Conservation (phyloP, 108 stramenopile species). For the Chaetoceros tenuissimus region DNA sequence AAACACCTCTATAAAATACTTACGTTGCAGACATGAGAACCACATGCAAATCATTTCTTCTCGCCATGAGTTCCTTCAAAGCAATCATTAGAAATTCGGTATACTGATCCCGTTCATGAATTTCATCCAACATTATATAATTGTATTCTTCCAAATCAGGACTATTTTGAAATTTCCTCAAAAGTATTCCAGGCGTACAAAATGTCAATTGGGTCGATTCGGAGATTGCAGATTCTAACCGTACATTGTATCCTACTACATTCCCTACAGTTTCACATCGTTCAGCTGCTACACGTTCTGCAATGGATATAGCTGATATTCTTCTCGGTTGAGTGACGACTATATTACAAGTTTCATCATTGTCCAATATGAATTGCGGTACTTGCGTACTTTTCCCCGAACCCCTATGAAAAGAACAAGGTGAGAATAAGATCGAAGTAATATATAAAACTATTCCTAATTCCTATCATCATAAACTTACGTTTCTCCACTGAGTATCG, state of each 20-base stretch:
- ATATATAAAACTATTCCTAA: too few relatives aligned
- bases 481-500: slow-evolving; percentile 50
- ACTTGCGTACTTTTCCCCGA: slow-evolving; percentile 84
- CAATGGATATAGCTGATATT: slow-evolving; percentile 72
- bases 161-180: slow-evolving; percentile 67
- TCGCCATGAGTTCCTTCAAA: slow-evolving; percentile 65
- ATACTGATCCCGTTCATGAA: slow-evolving; percentile 87
- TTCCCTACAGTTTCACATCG: slow-evolving; percentile 33
- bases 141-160: slow-evolving; percentile 45
- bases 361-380: slow-evolving; percentile 71
- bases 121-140: slow-evolving; percentile 91
- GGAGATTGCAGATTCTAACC: slow-evolving; percentile 51
- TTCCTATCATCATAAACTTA: too few relatives aligned
- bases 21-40: slow-evolving; percentile 79
- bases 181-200: slow-evolving; percentile 83
- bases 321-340: slow-evolving; percentile 82
- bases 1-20: too few relatives aligned
- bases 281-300: slow-evolving; percentile 73
- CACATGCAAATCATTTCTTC: slow-evolving; percentile 53
- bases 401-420: slow-evolving; percentile 15
- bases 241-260: slow-evolving; percentile 77
- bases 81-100: slow-evolving; percentile 88
- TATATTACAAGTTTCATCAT: slow-evolving; percentile 51
- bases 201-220: slow-evolving; percentile 75
- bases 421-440: too few relatives aligned